A percentile compares a stretch with the other conserved stretches of the same genome.
Conservation (phyloP, 75 land plant species). For the Pinus tabuliformis region DNA sequence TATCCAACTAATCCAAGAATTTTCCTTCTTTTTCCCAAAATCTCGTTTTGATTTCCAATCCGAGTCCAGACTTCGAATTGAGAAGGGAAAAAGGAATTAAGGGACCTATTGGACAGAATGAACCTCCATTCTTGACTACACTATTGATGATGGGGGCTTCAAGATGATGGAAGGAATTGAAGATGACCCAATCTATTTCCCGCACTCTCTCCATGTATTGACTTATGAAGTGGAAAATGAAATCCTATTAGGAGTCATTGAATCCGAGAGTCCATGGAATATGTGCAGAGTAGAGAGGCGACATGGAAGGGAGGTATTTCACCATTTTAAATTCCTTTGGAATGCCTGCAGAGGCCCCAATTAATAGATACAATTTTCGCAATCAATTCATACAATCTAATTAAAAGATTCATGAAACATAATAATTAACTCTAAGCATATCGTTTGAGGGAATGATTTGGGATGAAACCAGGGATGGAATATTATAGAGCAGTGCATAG, state of each 20-base stretch:
- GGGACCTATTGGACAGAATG: neutral
- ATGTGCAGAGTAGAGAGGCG: neutral
- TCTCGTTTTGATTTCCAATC: neutral
- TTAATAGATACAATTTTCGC: no score
- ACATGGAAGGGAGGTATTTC: neutral
- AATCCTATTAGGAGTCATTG: neutral
- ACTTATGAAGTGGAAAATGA: neutral
- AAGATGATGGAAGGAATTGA: constrained; percentile 5
- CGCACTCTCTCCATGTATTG: neutral
- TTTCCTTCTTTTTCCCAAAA: constrained; percentile 23
- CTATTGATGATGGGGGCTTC: neutral
- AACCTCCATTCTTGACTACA: neutral
- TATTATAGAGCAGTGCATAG: neutral
- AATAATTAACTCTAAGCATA: neutral
- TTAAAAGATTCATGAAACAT: no score
- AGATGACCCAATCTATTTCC: neutral
- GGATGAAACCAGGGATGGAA: neutral
- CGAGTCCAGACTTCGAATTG: neutral
- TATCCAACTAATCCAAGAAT: constrained; percentile 37
- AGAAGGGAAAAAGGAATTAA: no score
- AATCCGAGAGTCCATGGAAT: neutral
- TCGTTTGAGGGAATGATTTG: neutral
- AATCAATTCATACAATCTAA: no score
- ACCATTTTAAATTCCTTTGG: neutral
- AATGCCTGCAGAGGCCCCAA: neutral